A percentile compares a stretch with the other conserved stretches of the same genome.
Evolutionary conservation across 1,284 basidiomycete genomes (phyloP).

Genomic region (Rhodotorula sp.): DNA sequence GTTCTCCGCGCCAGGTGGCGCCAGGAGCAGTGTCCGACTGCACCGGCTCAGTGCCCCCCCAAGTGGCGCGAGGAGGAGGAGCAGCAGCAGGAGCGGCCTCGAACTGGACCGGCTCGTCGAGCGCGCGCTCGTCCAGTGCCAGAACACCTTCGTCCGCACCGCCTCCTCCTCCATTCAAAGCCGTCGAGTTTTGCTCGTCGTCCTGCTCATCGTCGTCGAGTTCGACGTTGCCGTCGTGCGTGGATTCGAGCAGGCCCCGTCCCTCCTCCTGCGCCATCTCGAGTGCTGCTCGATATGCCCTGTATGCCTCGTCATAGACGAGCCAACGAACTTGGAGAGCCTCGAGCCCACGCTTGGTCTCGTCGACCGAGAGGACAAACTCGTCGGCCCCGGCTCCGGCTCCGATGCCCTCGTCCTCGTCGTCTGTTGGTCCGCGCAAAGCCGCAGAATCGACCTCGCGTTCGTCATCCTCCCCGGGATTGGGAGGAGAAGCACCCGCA

Average conservation of each 20-base stretch:
- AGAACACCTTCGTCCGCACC: background rate
- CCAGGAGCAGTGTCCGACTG: too few species aligned
- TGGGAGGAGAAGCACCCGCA: too few species aligned
- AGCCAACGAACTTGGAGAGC: constrained; percentile 4
- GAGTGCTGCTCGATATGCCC: too few species aligned
- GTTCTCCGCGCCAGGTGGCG: too few species aligned
- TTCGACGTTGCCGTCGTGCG: background rate
- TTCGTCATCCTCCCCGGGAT: too few species aligned
- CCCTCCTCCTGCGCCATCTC: too few species aligned
- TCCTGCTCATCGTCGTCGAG: background rate
- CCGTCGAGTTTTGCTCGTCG: background rate
- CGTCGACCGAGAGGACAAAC: background rate
- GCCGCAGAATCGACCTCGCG: too few species aligned
- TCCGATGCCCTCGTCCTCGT: background rate
- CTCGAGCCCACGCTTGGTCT: background rate
- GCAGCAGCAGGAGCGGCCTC: background rate
- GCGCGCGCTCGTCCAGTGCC: background rate
- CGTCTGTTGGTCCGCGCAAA: background rate
- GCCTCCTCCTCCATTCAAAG: background rate
- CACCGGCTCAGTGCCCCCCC: too few species aligned
- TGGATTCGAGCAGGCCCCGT: background rate
- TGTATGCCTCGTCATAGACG: background rate
- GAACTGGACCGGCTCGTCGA: background rate
- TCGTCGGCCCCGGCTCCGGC: background rate
- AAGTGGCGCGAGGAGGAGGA: too few species aligned